Conservation (phyloP, 148 eudicot genomes). For the Chenopodium album region DNA sequence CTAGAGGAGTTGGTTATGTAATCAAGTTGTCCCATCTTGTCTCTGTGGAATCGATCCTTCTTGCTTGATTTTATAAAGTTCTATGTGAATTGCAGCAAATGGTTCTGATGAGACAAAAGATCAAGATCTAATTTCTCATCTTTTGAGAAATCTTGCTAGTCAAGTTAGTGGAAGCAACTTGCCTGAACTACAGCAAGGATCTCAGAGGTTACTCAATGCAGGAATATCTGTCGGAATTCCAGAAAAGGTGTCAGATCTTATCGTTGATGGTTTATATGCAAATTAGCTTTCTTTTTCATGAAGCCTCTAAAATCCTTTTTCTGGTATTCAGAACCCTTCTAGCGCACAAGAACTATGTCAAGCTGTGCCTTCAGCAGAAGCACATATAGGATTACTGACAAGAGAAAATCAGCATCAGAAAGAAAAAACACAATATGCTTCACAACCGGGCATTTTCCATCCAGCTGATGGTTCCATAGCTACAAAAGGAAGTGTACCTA, state of each 20-base stretch:
- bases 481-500: conserved; percentile 30
- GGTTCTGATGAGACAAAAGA: conserved; percentile 59
- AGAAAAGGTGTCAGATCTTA: conserved; percentile 52
- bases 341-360: conserved; percentile 35
- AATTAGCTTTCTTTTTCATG: conserved; percentile 3
- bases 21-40: conserved; percentile 7
- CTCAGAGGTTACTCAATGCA: conserved; percentile 49
- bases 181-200: conserved; percentile 43
- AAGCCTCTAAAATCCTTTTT: conserved; percentile 21
- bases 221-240: conserved; percentile 44
- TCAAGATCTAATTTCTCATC: conserved; percentile 82
- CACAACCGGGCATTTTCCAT: conserved; percentile 27
- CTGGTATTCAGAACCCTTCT: conserved; percentile 42
- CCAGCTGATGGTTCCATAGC: conserved; percentile 29
- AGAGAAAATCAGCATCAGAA: conserved; percentile 27
- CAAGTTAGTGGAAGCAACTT: conserved; percentile 41
- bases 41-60: not conserved
- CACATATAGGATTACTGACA: conserved; percentile 25
- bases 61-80: conserved; percentile 1
- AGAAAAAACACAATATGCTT: conserved; percentile 30
- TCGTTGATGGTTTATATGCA: not conserved
- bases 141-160: conserved; percentile 70
- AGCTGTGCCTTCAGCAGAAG: conserved; percentile 29
- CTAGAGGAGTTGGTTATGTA: not conserved
- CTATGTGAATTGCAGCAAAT: conserved; percentile 57